These are phyloP conservation scores for Botryotinia narcissicola DNA, from an alignment of 2,329 filamentous ascomycete species.

Conservation along the genomic window DNA sequence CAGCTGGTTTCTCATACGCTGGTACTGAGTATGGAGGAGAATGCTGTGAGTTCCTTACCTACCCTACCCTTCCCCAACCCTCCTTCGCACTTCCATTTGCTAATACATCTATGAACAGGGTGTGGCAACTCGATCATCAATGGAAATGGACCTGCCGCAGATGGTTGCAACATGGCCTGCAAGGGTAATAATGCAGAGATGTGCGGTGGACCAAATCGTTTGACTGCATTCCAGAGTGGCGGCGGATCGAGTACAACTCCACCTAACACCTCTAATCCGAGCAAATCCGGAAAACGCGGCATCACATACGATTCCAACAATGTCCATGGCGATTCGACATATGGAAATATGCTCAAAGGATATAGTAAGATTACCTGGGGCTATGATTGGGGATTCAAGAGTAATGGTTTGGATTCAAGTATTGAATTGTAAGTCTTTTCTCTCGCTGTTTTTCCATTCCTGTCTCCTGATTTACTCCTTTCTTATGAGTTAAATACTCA, in stretches of 20 bases:
- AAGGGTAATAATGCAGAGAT: constrained; percentile 30
- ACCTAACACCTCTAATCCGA: not conserved
- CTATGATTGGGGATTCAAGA: constrained; percentile 63
- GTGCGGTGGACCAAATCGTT: constrained; percentile 30
- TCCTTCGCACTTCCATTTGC: no score
- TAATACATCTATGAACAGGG: constrained; percentile 9
- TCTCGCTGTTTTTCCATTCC: not conserved
- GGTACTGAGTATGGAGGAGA: constrained; percentile 28
- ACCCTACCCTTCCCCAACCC: not conserved
- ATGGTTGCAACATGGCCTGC: constrained; percentile 36
- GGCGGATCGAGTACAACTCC: constrained; percentile 1
- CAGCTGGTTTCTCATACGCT: constrained; percentile 21
- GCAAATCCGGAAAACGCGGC: constrained; percentile 54
- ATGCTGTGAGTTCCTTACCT: constrained; percentile 24
- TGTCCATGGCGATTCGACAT: constrained; percentile 19
- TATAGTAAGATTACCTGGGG: constrained; percentile 52
- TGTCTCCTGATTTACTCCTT: not conserved
- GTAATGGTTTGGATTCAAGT: constrained; percentile 41
- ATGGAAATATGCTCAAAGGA: constrained; percentile 45
- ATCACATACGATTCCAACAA: constrained; percentile 61
- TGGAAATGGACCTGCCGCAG: constrained; percentile 26
- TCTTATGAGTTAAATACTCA: not conserved
- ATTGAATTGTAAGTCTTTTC: constrained; percentile 41
- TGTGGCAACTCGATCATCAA: constrained; percentile 28
- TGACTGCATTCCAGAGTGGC: constrained; percentile 16